Evolutionary conservation across 495 filamentous ascomycete species (phyloP).

Genomic region (Hypoxylon rickii): DNA sequence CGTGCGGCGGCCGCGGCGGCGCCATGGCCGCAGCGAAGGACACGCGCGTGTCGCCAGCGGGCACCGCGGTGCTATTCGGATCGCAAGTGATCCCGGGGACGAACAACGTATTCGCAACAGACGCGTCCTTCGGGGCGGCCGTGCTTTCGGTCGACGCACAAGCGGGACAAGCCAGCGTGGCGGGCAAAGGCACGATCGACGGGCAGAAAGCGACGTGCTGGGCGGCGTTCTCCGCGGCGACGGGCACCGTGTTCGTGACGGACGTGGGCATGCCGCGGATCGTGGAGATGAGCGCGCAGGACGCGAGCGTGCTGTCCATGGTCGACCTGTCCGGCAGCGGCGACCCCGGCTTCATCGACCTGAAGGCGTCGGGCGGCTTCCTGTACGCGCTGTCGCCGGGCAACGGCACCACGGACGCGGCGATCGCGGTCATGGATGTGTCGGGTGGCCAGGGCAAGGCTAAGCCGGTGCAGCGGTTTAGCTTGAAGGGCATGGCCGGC

Average conservation of each 20-base stretch:
- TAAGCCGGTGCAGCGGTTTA: slow-evolving; percentile 49
- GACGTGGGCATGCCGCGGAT: slow-evolving; percentile 57
- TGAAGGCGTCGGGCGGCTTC: slow-evolving; percentile 54
- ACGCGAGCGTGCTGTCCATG: slow-evolving; percentile 46
- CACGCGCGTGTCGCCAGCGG: slow-evolving; percentile 45
- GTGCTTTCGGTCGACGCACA: slow-evolving; percentile 45
- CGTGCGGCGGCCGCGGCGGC: slow-evolving; percentile 2
- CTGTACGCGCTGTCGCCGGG: slow-evolving; percentile 61
- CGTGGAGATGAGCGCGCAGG: slow-evolving; percentile 54
- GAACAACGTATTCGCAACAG: slow-evolving; percentile 53
- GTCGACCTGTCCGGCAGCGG: slow-evolving; percentile 48
- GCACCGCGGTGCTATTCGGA: slow-evolving; percentile 62
- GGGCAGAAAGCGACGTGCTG: slow-evolving; percentile 63
- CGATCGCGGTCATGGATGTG: slow-evolving; percentile 57
- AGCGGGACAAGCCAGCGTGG: slow-evolving; percentile 28
- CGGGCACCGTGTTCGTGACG: slow-evolving; percentile 56
- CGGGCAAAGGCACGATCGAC: slow-evolving; percentile 38
- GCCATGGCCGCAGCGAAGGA: slow-evolving; percentile 22
- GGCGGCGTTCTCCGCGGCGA: slow-evolving; percentile 48
- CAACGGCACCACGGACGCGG: slow-evolving; percentile 49
- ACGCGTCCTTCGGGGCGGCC: slow-evolving; percentile 58
- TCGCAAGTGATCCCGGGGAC: slow-evolving; percentile 48
- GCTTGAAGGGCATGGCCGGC: slow-evolving; percentile 33
- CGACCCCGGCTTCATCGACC: slow-evolving; percentile 59
- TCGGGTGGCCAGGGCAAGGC: slow-evolving; percentile 38